Percentiles rank a stretch among this genome's conserved stretches.
Conservation (phyloP, 1,284 basidiomycete genomes). For the Microbotryum saponariae region DNA sequence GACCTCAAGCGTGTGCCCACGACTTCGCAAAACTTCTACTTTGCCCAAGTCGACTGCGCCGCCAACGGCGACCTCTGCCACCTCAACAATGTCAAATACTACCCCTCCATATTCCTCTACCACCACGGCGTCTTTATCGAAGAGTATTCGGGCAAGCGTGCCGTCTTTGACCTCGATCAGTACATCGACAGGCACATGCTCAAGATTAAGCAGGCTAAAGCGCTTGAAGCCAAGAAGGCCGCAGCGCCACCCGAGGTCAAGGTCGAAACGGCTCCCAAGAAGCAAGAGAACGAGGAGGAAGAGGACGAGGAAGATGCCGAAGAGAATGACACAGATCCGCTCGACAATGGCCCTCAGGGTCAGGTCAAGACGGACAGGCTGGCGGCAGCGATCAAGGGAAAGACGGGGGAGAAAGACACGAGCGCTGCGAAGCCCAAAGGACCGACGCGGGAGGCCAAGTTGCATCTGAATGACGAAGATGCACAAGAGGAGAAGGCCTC, state of each 20-base stretch:
- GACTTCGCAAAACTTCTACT: conserved; percentile 53
- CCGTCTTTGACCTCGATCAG: conserved; percentile 48
- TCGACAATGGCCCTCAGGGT: not conserved
- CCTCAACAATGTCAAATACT: conserved; percentile 59
- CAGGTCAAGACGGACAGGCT: not conserved
- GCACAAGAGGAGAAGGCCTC: not conserved
- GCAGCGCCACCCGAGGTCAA: conserved; percentile 28
- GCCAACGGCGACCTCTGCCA: conserved; percentile 74
- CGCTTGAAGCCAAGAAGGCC: conserved; percentile 43
- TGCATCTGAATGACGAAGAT: not conserved
- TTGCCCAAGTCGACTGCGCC: conserved; percentile 80
- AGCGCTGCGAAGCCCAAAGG: not conserved
- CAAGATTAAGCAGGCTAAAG: conserved; percentile 42
- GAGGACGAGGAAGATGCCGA: conserved; percentile 1
- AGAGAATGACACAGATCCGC: not conserved
- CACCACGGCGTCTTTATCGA: conserved; percentile 56
- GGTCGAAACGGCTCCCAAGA: not conserved
- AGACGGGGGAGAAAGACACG: not conserved
- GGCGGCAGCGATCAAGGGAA: not conserved
- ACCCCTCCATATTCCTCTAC: conserved; percentile 72
- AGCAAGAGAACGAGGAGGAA: not conserved
- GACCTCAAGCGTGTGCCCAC: conserved; percentile 51
- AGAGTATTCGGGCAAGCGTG: conserved; percentile 53
- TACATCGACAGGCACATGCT: conserved; percentile 49
- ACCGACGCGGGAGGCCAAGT: conserved; percentile 12